Conservation (phyloP, 2,329 filamentous ascomycete species). For the Pseudogymnoascus sp. region DNA sequence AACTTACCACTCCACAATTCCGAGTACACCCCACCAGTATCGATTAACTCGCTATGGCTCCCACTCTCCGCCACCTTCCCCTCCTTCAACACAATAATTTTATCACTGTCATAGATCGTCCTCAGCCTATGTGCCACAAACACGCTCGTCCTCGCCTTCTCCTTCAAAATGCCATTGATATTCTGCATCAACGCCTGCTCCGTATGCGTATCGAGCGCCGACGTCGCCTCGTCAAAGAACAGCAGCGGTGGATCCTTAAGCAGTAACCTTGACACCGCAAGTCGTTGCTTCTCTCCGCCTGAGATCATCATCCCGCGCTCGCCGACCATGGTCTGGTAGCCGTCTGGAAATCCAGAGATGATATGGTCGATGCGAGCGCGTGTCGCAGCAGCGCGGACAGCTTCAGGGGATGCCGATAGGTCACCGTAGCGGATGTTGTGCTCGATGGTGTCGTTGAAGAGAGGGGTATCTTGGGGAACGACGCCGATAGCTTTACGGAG, state of each 20-base stretch:
- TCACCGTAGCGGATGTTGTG: conserved; percentile 94
- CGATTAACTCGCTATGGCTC: conserved; percentile 76
- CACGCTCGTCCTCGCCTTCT: conserved; percentile 82
- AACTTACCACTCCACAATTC: conserved; percentile 81
- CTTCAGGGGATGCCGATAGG: conserved; percentile 63
- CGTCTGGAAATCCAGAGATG: conserved; percentile 71
- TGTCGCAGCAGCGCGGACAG: conserved; percentile 68
- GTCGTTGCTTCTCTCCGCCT: conserved; percentile 84
- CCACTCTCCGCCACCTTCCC: conserved; percentile 83
- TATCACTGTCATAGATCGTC: conserved; percentile 87
- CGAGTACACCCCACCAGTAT: conserved; percentile 70
- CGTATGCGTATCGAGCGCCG: conserved; percentile 85
- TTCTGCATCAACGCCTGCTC: conserved; percentile 85
- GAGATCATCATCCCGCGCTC: conserved; percentile 96
- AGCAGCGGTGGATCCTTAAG: conserved; percentile 83
- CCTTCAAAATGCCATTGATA: conserved; percentile 84
- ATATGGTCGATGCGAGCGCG: conserved; percentile 80
- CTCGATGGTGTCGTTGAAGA: conserved; percentile 94
- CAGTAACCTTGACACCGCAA: conserved; percentile 75
- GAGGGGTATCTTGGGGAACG: conserved; percentile 90
- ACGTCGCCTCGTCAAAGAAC: conserved; percentile 94
- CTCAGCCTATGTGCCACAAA: conserved; percentile 89
- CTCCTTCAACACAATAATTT: conserved; percentile 83
- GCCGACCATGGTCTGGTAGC: conserved; percentile 84
- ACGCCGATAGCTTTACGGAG: conserved; percentile 83